Evolutionary conservation across 179 eudicot species (phyloP), one percentile per base, ranked within the genome.

Genomic region (Monotropa hypopitys): DNA sequence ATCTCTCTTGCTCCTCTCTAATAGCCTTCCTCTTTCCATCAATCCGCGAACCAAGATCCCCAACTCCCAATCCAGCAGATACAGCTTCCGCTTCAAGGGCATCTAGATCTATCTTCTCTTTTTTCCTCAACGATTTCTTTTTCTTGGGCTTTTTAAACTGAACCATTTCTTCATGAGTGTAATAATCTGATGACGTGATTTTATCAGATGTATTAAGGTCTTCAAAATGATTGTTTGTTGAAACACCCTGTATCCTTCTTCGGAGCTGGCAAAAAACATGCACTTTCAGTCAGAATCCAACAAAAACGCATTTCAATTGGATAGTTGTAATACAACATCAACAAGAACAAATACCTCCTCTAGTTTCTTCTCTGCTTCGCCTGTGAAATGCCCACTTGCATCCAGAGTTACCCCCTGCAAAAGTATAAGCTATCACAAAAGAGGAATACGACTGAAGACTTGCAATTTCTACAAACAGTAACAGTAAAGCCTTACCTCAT

Each of bases 61-160:
- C 81, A 82, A 67, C 81, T 76, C 99, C 99, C 83, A 95, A 80
- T 80, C 99, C 99, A 75, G 93, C 83, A 84, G 91, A 81, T 38
- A 80, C 81, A 59, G 98, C 99, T 87, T 93, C 98, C 40, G 97
- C 97, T 88, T 95, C 99, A 79, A 95, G 91, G 75, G 98, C 95
- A 76, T 93, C 92, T 49, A 93, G 13, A 74, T 95, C 98, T 77
- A 91, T 82, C 77, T 95, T 95, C 70, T 95, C 98, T 82, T 83
- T 95, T 82, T 93, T 95, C 81, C 99, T 86, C 78, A 95, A 70
- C 20, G 99, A 95, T 81, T 95, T 95, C 87, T 91, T 95, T 76
- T 93, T 95, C 91, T 95, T 95, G 72, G 98, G 96, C 85, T 93
- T 86, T 91, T 86, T 93, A 77, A 95, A 95, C 80, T 89, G 80